Evolutionary conservation across 768 basidiomycete species (phyloP), one percentile per base, ranked within the genome.

Genomic region (Pisolithus marmoratus): DNA sequence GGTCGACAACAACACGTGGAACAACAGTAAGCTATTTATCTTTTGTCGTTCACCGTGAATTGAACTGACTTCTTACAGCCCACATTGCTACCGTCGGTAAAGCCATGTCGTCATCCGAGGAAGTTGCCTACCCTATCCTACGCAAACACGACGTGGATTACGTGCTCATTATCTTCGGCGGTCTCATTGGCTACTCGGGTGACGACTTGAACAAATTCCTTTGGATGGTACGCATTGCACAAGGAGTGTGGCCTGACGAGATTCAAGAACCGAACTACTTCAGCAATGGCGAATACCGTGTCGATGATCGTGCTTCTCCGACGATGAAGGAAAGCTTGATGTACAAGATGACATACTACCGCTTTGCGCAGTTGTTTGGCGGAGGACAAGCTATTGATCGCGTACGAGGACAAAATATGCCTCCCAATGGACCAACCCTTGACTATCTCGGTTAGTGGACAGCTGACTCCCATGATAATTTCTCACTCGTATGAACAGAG

Each of bases 121-220:
- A 98, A 60, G 85, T 90, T 38, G 93, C 96, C 1, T 99, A 98
- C 68, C 96, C 96, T 17, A 95, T 98, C 65, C 79, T 99, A 52
- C 82, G 91, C 54, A 92, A 96, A 70, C 96, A 99, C 67, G 93
- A 99, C 62, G 96, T 98, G 47, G 90, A 93, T 66, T 98, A 99
- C 66, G 85, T 99, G 47, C 84, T 99, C 46, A 78, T 98, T 70
- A 97, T 99, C 70, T 98, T 98, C 65, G 96, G 96, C 38, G 95
- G 94, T 42, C 76, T 99, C 38, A 76, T 98, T 50, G 96, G 94
- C 8, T 99, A 97, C 70, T 95, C 93, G 20, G 96, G 95, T 14
- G 96, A 99, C 66, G 96, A 99, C 66, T 89, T 99, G 75, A 99
- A 99, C 82, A 99, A 99, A 72, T 99, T 97, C 81, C 72, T 99